phyloP scores from a whole-genome alignment of 345 rosid species.

The Eucalyptus curtisii region DNA sequence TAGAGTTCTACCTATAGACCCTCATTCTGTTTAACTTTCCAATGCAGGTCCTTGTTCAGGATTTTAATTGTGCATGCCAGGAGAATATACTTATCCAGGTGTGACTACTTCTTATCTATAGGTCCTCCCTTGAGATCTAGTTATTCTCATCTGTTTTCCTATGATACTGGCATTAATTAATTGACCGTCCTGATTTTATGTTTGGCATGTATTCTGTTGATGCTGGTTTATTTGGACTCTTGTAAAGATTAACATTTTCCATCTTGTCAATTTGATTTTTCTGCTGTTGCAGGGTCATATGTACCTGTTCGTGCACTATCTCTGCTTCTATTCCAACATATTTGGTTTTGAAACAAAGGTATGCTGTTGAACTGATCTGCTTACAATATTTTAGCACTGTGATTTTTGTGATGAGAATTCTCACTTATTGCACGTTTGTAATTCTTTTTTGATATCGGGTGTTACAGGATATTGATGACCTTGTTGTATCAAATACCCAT shows the following conservation, averaged over 20 bases:
- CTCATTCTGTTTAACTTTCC: neutral
- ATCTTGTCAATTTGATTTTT: neutral
- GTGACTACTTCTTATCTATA: neutral
- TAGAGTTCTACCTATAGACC: neutral
- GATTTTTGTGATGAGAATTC: neutral
- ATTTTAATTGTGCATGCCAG: conserved; percentile 95
- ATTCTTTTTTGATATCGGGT: neutral
- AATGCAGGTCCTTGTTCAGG: conserved; percentile 66
- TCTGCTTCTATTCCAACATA: conserved; percentile 96
- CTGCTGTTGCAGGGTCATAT: conserved; percentile 74
- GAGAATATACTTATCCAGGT: conserved; percentile 97
- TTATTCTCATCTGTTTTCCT: neutral
- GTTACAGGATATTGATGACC: neutral
- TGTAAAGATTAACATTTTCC: neutral
- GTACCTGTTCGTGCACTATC: conserved; percentile 68
- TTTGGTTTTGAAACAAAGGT: conserved; percentile 99
- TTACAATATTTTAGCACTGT: neutral
- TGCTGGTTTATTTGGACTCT: neutral
- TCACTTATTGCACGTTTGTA: neutral
- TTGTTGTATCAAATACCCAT: neutral
- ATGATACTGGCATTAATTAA: neutral
- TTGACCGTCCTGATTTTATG: neutral
- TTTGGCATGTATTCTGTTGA: neutral
- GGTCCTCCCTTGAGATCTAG: neutral
- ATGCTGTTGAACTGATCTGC: neutral